These are phyloP conservation scores for Phytopythium ostracodes DNA, from an alignment of 352 stramenopile genomes.

Conservation along the genomic window DNA sequence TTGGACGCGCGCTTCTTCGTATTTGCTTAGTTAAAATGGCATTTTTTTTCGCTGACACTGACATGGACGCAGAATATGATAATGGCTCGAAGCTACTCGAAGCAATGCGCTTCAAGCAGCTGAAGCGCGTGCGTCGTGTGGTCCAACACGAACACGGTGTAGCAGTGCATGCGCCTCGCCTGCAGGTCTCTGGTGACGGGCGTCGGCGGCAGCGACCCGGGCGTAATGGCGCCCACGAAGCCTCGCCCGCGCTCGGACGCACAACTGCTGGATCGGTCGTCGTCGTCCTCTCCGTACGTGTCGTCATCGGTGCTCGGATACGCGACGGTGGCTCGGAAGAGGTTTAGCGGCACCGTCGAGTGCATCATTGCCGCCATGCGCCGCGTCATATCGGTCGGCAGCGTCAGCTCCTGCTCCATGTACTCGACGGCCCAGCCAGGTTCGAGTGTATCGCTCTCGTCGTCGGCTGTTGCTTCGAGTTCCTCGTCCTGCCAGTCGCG, in stretches of 20 bases:
- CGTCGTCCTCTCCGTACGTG: conserved; percentile 19
- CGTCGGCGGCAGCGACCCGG: conserved; percentile 78
- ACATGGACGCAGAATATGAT: background rate
- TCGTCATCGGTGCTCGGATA: conserved; percentile 21
- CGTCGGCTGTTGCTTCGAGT: conserved; percentile 9
- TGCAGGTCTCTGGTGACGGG: conserved; percentile 74
- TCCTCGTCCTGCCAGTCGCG: conserved; percentile 6
- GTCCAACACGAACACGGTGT: conserved; percentile 74
- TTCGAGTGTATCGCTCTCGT: conserved; percentile 26
- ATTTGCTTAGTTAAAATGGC: background rate
- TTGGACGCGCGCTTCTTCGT: background rate
- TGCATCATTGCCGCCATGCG: conserved; percentile 83
- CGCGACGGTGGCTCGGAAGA: conserved; percentile 67
- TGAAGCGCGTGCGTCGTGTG: conserved; percentile 65
- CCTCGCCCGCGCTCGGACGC: conserved; percentile 5
- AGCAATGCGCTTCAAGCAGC: conserved; percentile 40
- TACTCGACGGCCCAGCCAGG: conserved; percentile 79
- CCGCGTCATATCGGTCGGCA: conserved; percentile 58
- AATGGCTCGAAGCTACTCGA: background rate
- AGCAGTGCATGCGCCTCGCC: conserved; percentile 65
- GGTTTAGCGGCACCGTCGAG: conserved; percentile 62
- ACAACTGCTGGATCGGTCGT: conserved; percentile 10
- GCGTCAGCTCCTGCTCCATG: conserved; percentile 61
- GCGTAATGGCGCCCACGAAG: conserved; percentile 52
- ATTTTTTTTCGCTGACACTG: background rate